Percentiles rank a stretch among this genome's conserved stretches.
These are phyloP conservation scores for Fusarium sp. DNA, from an alignment of 2,329 filamentous ascomycete species.

Conservation along the genomic window DNA sequence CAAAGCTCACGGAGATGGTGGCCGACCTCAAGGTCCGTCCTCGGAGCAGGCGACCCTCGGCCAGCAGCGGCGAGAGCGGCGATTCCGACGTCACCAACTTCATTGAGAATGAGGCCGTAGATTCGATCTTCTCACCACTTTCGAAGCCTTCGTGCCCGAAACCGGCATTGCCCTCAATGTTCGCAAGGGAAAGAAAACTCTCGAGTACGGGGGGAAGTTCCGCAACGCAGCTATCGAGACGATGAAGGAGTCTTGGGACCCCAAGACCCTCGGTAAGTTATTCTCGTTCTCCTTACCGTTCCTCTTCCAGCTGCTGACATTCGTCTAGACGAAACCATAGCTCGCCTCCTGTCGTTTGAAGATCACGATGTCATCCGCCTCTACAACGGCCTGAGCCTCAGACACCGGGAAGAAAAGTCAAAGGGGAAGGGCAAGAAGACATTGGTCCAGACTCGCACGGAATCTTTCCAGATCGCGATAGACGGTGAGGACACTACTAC, in stretches of 20 bases:
- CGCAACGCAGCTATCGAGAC: fast-evolving
- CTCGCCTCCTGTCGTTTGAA: not conserved
- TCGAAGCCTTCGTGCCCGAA: not conserved
- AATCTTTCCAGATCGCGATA: not conserved
- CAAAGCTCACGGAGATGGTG: not conserved
- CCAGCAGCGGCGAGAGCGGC: not conserved
- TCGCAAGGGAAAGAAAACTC: too few relatives aligned
- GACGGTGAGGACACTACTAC: not conserved
- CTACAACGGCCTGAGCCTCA: fast-evolving
- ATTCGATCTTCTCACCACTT: not conserved
- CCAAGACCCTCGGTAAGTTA: not conserved
- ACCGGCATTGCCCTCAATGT: not conserved
- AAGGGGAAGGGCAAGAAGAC: fast-evolving
- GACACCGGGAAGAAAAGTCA: fast-evolving
- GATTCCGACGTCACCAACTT: fast-evolving
- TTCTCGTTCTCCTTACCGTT: too few relatives aligned
- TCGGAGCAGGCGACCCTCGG: not conserved
- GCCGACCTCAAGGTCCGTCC: fast-evolving
- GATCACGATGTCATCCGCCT: fast-evolving
- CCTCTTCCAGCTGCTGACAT: not conserved
- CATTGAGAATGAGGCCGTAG: not conserved
- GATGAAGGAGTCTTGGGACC: too few relatives aligned
- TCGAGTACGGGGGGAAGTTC: not conserved
- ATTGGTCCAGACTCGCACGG: fast-evolving
- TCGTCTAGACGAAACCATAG: not conserved